These are phyloP conservation scores for Candida sakaeoensis DNA, from an alignment of 805 yeast species.

Conservation along the genomic window DNA sequence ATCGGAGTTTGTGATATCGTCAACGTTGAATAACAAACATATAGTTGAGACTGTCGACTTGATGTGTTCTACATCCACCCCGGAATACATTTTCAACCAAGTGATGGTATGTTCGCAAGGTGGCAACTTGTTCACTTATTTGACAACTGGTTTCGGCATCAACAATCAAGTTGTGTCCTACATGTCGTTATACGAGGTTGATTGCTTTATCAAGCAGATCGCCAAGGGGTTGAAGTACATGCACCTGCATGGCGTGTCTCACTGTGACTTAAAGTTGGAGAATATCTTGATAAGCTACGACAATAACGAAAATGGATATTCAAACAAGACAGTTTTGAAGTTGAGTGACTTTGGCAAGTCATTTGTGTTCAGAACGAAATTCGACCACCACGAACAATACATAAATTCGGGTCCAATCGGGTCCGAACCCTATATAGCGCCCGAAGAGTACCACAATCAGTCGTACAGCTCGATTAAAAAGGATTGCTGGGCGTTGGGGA, in stretches of 20 bases:
- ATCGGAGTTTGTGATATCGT: slow-evolving; percentile 86
- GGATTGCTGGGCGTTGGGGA: slow-evolving; percentile 88
- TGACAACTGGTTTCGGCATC: slow-evolving; percentile 14
- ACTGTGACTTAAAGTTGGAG: slow-evolving; percentile 89
- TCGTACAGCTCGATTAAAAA: slow-evolving; percentile 37
- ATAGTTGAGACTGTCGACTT: slow-evolving; percentile 76
- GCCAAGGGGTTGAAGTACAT: slow-evolving; percentile 77
- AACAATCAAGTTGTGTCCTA: slow-evolving; percentile 11
- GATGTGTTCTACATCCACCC: slow-evolving; percentile 45
- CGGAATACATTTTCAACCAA: slow-evolving; percentile 22
- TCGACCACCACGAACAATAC: slow-evolving; percentile 49
- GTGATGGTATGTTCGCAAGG: slow-evolving; percentile 39
- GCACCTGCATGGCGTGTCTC: slow-evolving; percentile 91
- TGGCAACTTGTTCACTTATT: slow-evolving; percentile 33
- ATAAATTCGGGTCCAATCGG: slow-evolving; percentile 73
- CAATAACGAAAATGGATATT: not conserved
- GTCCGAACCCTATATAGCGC: slow-evolving; percentile 87
- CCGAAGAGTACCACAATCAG: slow-evolving; percentile 61
- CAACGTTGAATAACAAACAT: slow-evolving; percentile 70
- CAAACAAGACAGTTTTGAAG: slow-evolving; percentile 20
- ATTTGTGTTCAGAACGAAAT: slow-evolving; percentile 84
- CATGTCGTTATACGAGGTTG: slow-evolving; percentile 57
- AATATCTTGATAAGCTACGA: slow-evolving; percentile 53
- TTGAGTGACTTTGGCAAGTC: slow-evolving; percentile 84
- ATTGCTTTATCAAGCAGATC: slow-evolving; percentile 86